phyloP scores from a whole-genome alignment of 306 rosid genomes.

The Rosa persica region DNA sequence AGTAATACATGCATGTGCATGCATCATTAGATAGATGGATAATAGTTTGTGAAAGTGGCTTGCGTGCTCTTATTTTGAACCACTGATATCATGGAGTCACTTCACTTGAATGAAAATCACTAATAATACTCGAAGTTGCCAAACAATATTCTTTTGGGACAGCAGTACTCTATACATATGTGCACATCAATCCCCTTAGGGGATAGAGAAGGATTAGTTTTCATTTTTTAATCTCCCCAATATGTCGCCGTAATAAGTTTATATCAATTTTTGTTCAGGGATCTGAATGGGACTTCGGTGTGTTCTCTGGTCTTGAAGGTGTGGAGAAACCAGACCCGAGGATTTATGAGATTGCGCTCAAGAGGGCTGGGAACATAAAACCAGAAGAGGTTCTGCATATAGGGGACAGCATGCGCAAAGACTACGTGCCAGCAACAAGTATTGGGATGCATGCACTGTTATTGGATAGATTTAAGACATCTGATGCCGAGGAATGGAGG shows the following conservation, averaged over 20 bases:
- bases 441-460: constrained; percentile 83
- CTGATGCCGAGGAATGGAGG: constrained; percentile 79
- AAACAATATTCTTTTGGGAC: neutral
- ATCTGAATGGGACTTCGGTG: constrained; percentile 95
- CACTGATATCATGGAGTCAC: neutral
- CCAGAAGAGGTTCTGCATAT: constrained; percentile 74
- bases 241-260: neutral
- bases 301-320: constrained; percentile 92
- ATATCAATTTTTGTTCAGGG: constrained; percentile 55
- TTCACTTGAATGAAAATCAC: neutral
- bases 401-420: constrained; percentile 95
- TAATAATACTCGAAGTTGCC: neutral
- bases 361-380: constrained; percentile 68
- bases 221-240: neutral
- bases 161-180: neutral
- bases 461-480: constrained; percentile 85
- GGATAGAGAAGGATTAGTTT: neutral
- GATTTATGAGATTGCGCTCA: constrained; percentile 77
- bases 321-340: constrained; percentile 85
- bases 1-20: neutral
- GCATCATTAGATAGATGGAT: neutral
- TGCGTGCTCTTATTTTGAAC: neutral
- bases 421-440: constrained; percentile 81
- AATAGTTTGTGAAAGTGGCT: no score
- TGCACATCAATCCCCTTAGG: neutral